Evolutionary conservation across 495 filamentous ascomycete species (phyloP).

Genomic region (Talaromyces adpressus): DNA sequence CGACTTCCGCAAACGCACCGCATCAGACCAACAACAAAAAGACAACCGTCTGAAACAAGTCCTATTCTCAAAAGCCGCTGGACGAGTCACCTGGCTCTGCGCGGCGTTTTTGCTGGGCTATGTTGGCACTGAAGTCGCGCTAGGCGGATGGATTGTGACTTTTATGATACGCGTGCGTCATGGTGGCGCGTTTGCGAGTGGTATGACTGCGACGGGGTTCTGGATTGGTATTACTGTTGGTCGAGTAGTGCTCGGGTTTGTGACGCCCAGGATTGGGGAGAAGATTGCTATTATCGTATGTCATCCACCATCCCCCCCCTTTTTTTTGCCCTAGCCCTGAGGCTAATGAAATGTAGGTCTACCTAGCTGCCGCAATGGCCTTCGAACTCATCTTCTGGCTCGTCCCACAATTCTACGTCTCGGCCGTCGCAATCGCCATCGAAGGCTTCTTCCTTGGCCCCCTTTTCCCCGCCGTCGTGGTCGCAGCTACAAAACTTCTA

Average conservation of each 20-base stretch:
- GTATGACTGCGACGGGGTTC: constrained; percentile 59
- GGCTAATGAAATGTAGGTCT: constrained; percentile 25
- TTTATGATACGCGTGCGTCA: constrained; percentile 57
- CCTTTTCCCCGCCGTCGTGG: constrained; percentile 66
- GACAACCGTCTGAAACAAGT: constrained; percentile 47
- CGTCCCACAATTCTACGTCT: constrained; percentile 66
- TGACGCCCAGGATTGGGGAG: constrained; percentile 56
- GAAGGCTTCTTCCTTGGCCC: constrained; percentile 67
- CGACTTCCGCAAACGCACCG: constrained; percentile 46
- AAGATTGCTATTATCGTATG: constrained; percentile 45
- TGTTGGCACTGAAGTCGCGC: constrained; percentile 77
- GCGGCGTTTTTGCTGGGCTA: constrained; percentile 73
- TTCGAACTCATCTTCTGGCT: constrained; percentile 59
- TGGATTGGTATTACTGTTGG: constrained; percentile 62
- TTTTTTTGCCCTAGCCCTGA: too few relatives aligned
- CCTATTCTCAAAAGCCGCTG: constrained; percentile 38
- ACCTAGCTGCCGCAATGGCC: constrained; percentile 43
- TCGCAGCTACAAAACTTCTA: constrained; percentile 75
- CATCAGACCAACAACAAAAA: constrained; percentile 24
- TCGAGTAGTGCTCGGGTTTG: constrained; percentile 52
- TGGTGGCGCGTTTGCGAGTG: constrained; percentile 46
- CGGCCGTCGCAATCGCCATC: constrained; percentile 59
- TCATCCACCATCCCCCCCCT: not conserved
- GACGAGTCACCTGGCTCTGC: constrained; percentile 64
- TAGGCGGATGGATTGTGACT: constrained; percentile 66